phyloP scores from a whole-genome alignment of 805 yeast species.

The Metschnikowia picachoensis region DNA sequence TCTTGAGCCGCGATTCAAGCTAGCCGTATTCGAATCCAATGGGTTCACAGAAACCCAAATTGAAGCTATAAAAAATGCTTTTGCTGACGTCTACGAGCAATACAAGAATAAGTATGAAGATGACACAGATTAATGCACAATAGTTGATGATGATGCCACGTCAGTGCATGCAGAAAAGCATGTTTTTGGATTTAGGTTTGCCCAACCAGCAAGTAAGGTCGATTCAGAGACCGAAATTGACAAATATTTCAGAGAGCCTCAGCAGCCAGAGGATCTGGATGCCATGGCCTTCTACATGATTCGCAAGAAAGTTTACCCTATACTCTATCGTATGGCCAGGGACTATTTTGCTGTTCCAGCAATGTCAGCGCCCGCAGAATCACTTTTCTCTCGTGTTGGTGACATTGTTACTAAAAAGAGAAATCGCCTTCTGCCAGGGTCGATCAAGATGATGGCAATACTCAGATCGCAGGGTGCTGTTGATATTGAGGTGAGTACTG shows the following conservation, averaged over 20 bases:
- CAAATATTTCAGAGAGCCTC: not conserved
- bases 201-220: no score
- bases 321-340: constrained; percentile 1
- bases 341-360: constrained; percentile 1
- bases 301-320: not conserved
- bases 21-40: not conserved
- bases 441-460: not conserved
- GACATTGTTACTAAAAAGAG: not conserved
- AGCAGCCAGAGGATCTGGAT: not conserved
- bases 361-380: constrained; percentile 1
- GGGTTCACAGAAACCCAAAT: not conserved
- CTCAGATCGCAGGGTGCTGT: not conserved
- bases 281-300: not conserved
- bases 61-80: not conserved
- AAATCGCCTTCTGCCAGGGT: not conserved
- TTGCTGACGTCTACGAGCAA: not conserved
- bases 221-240: not conserved
- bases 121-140: no score
- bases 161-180: no score
- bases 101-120: not conserved
- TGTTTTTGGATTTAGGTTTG: no score
- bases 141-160: no score
- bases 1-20: constrained; percentile 5
- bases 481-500: not conserved
- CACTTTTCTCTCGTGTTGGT: not conserved